Evolutionary conservation across 2,329 filamentous ascomycete genomes (phyloP), one percentile per base, ranked within the genome.

Genomic region (Cucurbitaria berberidis): DNA sequence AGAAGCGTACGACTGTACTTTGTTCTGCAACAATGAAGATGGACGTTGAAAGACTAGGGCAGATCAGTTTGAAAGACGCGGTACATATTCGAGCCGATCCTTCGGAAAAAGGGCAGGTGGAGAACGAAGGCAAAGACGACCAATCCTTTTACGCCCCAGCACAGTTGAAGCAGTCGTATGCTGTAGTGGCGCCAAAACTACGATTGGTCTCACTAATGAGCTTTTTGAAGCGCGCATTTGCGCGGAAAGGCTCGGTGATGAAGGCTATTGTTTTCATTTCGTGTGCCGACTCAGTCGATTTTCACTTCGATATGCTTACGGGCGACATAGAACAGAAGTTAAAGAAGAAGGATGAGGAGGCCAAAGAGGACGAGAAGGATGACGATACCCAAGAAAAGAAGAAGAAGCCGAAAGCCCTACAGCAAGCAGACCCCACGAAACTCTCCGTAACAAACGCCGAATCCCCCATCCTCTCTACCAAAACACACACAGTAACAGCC

Each of bases 21-120:
- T 99, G 95, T 74, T 99, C 95, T 3, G 95, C 95, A 3, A 99
- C 95, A 0, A 90, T 99, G 87, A 97, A 97, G 78, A 93, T 96
- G 86, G 95, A 93, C 65, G 95, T 98, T 1, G 93, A 98, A 73
- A 89, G 89, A 64, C 80, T 99, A 5, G 93, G 93, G 36, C 92
- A 97, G 70, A 96, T 98, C 77, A 96, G 92, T 79, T 80, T 99
- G 73, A 93, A 96, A 65, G 91, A 98, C 67, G 93, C 95, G 0
- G 84, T 91, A 1, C 91, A 96, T 70, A 89, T 99, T 63, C 88
- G 91, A 47, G 88, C 89, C 0, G 84, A 88, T 57, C 78, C 80
- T 3, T 73, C 76, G 5, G 81, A 85, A 27, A 84, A 62, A 78
- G 79, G 82, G 1, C 73, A 76, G 7, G 78, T 80, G 27, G 76